Evolutionary conservation across 371 early-diverging fungal species (phyloP).

Genomic region (Syncephalastrum monosporum): DNA sequence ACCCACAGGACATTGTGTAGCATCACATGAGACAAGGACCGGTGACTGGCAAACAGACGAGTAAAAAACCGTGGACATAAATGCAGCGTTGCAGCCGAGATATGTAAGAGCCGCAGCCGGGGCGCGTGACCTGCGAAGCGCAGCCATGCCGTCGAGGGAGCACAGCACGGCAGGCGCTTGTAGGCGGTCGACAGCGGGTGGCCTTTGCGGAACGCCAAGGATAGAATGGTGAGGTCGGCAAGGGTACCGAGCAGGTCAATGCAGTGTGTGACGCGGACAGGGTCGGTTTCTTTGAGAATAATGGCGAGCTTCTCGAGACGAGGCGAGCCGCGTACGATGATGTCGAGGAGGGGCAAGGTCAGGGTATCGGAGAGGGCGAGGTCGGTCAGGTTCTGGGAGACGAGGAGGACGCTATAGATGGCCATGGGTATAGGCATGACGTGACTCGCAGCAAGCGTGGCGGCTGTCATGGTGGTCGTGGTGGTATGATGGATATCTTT

Average conservation of each 20-base stretch:
- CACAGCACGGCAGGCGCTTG: constrained; percentile 34
- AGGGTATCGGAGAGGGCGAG: constrained; percentile 41
- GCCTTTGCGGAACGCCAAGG: constrained; percentile 33
- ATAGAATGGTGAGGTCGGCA: constrained; percentile 23
- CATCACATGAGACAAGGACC: constrained; percentile 25
- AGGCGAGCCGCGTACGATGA: constrained; percentile 27
- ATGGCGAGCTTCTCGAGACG: constrained; percentile 36
- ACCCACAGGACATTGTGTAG: constrained; percentile 31
- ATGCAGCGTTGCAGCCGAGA: constrained; percentile 28
- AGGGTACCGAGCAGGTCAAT: constrained; percentile 20
- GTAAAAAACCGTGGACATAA: constrained; percentile 28
- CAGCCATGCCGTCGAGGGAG: constrained; percentile 29
- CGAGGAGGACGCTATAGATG: constrained; percentile 15
- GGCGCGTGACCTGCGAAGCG: constrained; percentile 25
- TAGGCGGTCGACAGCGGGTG: constrained; percentile 22
- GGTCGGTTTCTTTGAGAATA: constrained; percentile 32
- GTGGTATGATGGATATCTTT: constrained; percentile 5
- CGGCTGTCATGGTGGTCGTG: constrained; percentile 10
- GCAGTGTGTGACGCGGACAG: constrained; percentile 17
- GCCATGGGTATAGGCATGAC: constrained; percentile 22
- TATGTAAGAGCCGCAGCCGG: constrained; percentile 26
- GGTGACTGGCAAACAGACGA: constrained; percentile 15
- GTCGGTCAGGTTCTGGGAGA: constrained; percentile 20
- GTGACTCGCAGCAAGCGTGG: constrained; percentile 9
- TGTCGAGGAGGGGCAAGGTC: constrained; percentile 16